Conservation (phyloP, 768 basidiomycete genomes). For the Tylopilus sp. region DNA sequence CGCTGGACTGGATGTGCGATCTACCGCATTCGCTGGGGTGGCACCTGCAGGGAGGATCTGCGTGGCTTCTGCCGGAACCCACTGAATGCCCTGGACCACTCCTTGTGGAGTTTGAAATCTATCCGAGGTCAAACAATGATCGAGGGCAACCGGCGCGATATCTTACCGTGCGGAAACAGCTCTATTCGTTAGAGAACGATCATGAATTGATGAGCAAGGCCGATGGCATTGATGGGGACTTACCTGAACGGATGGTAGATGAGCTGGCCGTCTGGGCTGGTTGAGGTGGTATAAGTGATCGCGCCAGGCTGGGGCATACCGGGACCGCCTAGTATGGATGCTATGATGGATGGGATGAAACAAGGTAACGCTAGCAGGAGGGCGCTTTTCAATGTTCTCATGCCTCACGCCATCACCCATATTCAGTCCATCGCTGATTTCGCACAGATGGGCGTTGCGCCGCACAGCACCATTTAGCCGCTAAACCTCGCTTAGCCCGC, state of each 20-base stretch:
- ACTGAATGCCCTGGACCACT: conserved; percentile 60
- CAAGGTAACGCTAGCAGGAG: not conserved
- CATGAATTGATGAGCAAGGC: conserved; percentile 10
- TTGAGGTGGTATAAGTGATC: conserved; percentile 69
- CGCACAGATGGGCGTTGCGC: not conserved
- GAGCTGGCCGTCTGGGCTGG: conserved; percentile 55
- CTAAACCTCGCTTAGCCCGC: not conserved
- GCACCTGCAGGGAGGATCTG: conserved; percentile 57
- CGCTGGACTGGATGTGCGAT: conserved; percentile 16
- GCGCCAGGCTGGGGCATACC: conserved; percentile 47
- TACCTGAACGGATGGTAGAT: conserved; percentile 76
- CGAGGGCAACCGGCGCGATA: not conserved
- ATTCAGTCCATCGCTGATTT: conserved; percentile 33
- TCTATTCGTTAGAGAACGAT: conserved; percentile 36
- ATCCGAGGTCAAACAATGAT: conserved; percentile 10
- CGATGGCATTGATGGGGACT: conserved; percentile 20
- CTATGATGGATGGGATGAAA: conserved; percentile 20
- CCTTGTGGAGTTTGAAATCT: conserved; percentile 75
- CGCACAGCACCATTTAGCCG: not conserved
- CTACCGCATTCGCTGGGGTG: conserved; percentile 54
- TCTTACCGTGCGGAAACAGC: conserved; percentile 71
- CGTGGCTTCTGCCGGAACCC: conserved; percentile 68
- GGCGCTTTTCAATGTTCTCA: conserved; percentile 24
- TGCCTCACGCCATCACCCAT: conserved; percentile 31
- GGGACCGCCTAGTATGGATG: conserved; percentile 18